Percentiles rank a stretch among this genome's conserved stretches.
These are phyloP conservation scores for Thelonectria blattea DNA, from an alignment of 2,329 filamentous ascomycete species.

Conservation along the genomic window DNA sequence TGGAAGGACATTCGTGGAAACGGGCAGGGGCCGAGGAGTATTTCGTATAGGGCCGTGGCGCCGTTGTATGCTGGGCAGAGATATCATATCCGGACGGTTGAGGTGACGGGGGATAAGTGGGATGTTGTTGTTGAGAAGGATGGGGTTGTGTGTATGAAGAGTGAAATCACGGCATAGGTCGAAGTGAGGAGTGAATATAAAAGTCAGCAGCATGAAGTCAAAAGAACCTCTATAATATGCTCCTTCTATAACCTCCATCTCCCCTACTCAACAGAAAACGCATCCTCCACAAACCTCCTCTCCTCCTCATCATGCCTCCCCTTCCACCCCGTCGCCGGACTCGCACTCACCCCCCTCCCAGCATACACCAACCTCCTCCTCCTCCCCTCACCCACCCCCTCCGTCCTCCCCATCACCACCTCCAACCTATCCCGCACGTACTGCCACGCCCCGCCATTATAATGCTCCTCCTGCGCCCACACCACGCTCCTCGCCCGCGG, in stretches of 20 bases:
- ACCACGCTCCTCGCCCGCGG: constrained; percentile 29
- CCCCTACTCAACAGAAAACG: constrained; percentile 16
- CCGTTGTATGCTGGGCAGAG: constrained; percentile 73
- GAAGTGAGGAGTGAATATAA: background rate
- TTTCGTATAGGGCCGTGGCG: constrained; percentile 72
- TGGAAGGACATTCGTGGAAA: constrained; percentile 58
- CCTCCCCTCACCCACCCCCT: background rate
- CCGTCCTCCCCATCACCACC: constrained; percentile 17
- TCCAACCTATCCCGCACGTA: constrained; percentile 33
- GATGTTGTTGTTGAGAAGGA: constrained; percentile 56
- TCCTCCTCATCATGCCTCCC: constrained; percentile 23
- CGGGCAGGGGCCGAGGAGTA: constrained; percentile 39
- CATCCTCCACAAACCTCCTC: constrained; percentile 18
- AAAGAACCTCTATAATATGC: too few relatives aligned
- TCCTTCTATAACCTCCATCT: background rate
- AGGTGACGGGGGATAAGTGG: constrained; percentile 47
- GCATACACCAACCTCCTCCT: constrained; percentile 18
- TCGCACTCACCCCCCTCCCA: constrained; percentile 23
- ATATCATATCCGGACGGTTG: constrained; percentile 65
- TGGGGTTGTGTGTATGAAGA: constrained; percentile 45
- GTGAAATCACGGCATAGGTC: constrained; percentile 34
- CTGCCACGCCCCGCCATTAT: constrained; percentile 37
- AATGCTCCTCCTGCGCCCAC: constrained; percentile 37
- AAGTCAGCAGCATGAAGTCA: too few relatives aligned
- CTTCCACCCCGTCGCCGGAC: constrained; percentile 25